A percentile compares a stretch with the other conserved stretches of the same genome.
Evolutionary conservation across 495 filamentous ascomycete species (phyloP).

Genomic region (Podospora pseudoanserina): DNA sequence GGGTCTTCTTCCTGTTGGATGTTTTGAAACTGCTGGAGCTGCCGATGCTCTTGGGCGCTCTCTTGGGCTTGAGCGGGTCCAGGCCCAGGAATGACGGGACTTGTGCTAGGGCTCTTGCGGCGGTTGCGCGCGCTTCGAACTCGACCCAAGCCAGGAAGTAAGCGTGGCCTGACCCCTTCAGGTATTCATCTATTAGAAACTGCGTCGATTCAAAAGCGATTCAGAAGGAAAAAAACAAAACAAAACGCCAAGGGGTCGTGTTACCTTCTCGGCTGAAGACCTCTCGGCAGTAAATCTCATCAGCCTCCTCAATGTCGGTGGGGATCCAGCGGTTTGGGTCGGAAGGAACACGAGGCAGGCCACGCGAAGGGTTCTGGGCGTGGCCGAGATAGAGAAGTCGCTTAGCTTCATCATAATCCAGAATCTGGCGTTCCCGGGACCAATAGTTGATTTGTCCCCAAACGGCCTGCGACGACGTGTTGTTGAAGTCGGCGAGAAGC

Average conservation of each 20-base stretch:
- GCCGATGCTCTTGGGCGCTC: not conserved
- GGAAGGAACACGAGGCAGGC: constrained; percentile 3
- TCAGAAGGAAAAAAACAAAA: not conserved
- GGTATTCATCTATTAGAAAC: not conserved
- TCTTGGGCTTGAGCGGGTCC: not conserved
- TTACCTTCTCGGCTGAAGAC: not conserved
- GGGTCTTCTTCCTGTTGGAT: not conserved
- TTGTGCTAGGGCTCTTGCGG: not conserved
- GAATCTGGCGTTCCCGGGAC: not conserved
- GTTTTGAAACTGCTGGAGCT: not conserved
- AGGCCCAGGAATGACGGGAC: not conserved
- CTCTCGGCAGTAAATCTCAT: not conserved
- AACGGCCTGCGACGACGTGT: not conserved
- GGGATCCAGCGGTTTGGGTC: constrained; percentile 4
- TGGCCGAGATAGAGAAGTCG: not conserved
- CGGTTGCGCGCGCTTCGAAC: not conserved
- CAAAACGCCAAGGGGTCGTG: not conserved
- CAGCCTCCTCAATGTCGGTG: not conserved
- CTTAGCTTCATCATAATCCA: not conserved
- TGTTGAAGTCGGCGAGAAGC: constrained; percentile 1
- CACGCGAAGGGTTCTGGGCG: not conserved
- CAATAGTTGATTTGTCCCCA: not conserved
- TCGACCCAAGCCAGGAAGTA: not conserved
- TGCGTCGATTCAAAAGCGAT: too few species aligned
- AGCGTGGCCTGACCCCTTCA: not conserved